Evolutionary conservation across 2,329 filamentous ascomycete genomes (phyloP), one percentile per base, ranked within the genome.

Genomic region (Albophoma yamanashiensis): DNA sequence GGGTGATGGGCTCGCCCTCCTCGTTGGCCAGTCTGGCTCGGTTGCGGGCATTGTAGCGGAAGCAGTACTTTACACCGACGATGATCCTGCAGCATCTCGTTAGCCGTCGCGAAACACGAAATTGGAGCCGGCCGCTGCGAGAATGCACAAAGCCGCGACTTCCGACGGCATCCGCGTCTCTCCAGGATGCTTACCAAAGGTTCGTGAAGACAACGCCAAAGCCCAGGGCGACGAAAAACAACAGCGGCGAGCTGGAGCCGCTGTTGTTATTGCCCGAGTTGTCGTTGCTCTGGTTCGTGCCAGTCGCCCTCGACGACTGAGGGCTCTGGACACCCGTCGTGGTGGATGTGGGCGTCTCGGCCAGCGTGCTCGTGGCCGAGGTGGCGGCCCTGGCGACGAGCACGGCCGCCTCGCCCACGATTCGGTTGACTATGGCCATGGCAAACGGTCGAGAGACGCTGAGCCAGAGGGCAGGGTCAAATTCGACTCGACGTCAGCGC

Each of bases 151-250:
- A 17, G 8, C 25, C 15, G 25, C 47, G 27, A 8, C 27, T 34
- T 34, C 27, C 47, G 27, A 52, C 4, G 31, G 27, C 11, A 34
- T 53, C 17, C 2, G 20, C 27, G 22, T 20, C 9, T 11, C 31
- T 52, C 20, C 8, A 47, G 43, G 59, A 63, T 62, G 62, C 89
- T 79, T 82, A 97, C 94, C 94, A 99, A 75, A 99, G 78, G 74
- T 99, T 99, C 57, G 94, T 99, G 71, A 99, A 99, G 53, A 99
- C 94, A 25, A 99, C 94, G 67, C 94, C 94, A 69, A 99, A 97
- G 5, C 94, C 94, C 38, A 99, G 80, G 20, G 94, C 93, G 60
- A 97, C 92, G 72, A 97, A 97, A 78, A 97, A 97, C 7, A 80
- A 71, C 25, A 80, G 65, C 6, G 78, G 78, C 7, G 77, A 79